A percentile compares a stretch with the other conserved stretches of the same genome.
These are phyloP conservation scores for Stenogyne calaminthoides DNA, from an alignment of 305 asterid genomes.

Conservation along the genomic window DNA sequence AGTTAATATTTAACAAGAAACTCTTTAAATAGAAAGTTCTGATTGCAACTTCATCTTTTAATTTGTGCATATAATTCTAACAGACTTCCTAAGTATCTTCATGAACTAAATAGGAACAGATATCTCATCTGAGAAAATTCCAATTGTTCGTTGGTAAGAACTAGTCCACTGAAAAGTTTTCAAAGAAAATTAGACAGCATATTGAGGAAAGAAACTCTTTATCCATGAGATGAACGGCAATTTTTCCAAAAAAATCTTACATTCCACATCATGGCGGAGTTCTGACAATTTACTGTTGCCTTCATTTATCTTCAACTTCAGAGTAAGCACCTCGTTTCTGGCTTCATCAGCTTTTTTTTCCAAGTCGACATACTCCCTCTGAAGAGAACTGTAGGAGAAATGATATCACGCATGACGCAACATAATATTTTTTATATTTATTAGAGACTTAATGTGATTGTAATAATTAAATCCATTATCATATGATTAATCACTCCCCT, in stretches of 20 bases:
- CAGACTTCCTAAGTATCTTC: background rate
- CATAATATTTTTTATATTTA: background rate
- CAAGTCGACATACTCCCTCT: constrained; percentile 74
- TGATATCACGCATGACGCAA: constrained; percentile 27
- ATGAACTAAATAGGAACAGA: constrained; percentile 6
- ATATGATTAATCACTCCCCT: background rate
- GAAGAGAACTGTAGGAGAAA: constrained; percentile 62
- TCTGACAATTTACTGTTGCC: constrained; percentile 71
- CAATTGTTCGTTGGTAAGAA: background rate
- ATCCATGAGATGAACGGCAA: constrained; percentile 4
- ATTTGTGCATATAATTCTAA: constrained; percentile 5
- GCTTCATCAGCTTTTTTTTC: constrained; percentile 79
- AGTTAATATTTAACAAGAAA: constrained; percentile 1
- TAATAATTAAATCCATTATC: background rate
- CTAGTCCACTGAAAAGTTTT: constrained; percentile 17
- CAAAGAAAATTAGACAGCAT: constrained; percentile 10
- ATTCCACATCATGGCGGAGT: constrained; percentile 72
- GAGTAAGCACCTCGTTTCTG: constrained; percentile 74
- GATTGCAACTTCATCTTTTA: constrained; percentile 10
- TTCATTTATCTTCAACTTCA: constrained; percentile 80
- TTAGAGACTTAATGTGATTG: background rate
- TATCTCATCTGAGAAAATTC: background rate
- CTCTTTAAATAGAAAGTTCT: constrained; percentile 16
- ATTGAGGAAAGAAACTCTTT: constrained; percentile 20
- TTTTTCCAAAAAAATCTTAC: constrained; percentile 53